Conservation (phyloP, 2,329 filamentous ascomycete genomes). For the Aureobasidium sp. region DNA sequence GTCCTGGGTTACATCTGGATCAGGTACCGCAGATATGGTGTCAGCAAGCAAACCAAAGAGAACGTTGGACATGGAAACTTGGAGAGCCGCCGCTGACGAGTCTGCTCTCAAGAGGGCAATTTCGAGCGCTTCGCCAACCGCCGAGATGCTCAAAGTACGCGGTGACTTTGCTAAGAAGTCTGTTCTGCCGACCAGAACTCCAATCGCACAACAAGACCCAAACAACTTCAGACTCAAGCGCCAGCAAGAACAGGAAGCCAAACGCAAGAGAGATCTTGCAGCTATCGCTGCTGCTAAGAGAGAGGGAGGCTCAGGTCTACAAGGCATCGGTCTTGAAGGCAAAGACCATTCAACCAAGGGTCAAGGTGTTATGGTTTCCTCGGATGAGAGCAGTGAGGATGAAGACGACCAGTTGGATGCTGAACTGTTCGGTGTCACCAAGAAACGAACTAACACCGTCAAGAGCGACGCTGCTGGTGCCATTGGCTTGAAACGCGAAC, state of each 20-base stretch:
- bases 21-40: slow-evolving; percentile 19
- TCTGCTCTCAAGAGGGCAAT: slow-evolving; percentile 24
- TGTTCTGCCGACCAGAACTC: slow-evolving; percentile 22
- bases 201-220: slow-evolving; percentile 32
- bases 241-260: slow-evolving; percentile 65
- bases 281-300: slow-evolving; percentile 62
- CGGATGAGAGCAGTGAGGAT: slow-evolving; percentile 52
- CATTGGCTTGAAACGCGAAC: slow-evolving; percentile 31
- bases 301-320: slow-evolving; percentile 67
- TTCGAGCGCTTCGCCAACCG: slow-evolving; percentile 24
- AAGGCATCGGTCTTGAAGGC: slow-evolving; percentile 62
- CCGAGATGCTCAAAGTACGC: slow-evolving; percentile 17
- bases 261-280: slow-evolving; percentile 62
- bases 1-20: slow-evolving; percentile 31
- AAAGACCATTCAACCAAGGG: slow-evolving; percentile 70
- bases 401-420: slow-evolving; percentile 49
- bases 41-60: slow-evolving; percentile 15
- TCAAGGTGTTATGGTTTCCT: slow-evolving; percentile 84
- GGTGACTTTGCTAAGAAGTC: slow-evolving; percentile 24
- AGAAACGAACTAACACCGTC: slow-evolving; percentile 34
- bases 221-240: slow-evolving; percentile 64
- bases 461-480: slow-evolving; percentile 24
- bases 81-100: slow-evolving; percentile 26
- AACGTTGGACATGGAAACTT: slow-evolving; percentile 29
- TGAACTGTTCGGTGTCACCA: slow-evolving; percentile 53